Evolutionary conservation across 352 stramenopile species (phyloP), one percentile per base, ranked within the genome.

Genomic region (Aphanomyces cochlioides): DNA sequence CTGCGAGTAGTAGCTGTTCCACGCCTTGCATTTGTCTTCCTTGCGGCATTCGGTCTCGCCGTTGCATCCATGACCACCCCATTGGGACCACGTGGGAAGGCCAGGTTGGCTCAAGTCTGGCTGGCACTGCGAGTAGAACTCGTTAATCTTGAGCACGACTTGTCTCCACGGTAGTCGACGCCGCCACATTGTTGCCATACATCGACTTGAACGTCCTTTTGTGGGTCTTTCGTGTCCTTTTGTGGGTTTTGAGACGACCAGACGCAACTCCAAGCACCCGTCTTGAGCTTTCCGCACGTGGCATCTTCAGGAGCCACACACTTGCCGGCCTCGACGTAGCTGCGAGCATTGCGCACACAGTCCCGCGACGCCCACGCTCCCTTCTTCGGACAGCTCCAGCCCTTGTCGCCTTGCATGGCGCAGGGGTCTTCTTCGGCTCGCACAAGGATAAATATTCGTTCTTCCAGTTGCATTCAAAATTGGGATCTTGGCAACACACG

Each of bases 191-290:
- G 56, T 19, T 61, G 56, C 56, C 56, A 61, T 19, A 17, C 12
- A 17, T 17, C 21, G 56, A 45, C 56, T 17, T 61, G 13, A 19
- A 21, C 56, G 56, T 61, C 28, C 28, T 28, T 28, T 2, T 28
- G 28, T 0, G 28, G 28, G 28, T 0, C 54, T 19, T 41, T 61
- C n/a, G n/a, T n/a, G 56, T 61, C 28, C 28, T 28, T 28, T 2
- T 28, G 28, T 0, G 28, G 28, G 28, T 0, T n/a, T 61, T 54
- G 13, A 17, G 2, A 21, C 56, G 13, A 15, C 13, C 56, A 61
- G 21, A 61, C 1, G 50, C 85, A 92, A 8, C 85, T 83, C 81
- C 80, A 90, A 5, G 80, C 85, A 36, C 82, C 83, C n/a, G 82
- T 90, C 66, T 83, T 77, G 59, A 90, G 84, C 76, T 83, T 88